Conservation (phyloP, 225 moss, liverwort and hornwort genomes). For the Sphagnum contortum region DNA sequence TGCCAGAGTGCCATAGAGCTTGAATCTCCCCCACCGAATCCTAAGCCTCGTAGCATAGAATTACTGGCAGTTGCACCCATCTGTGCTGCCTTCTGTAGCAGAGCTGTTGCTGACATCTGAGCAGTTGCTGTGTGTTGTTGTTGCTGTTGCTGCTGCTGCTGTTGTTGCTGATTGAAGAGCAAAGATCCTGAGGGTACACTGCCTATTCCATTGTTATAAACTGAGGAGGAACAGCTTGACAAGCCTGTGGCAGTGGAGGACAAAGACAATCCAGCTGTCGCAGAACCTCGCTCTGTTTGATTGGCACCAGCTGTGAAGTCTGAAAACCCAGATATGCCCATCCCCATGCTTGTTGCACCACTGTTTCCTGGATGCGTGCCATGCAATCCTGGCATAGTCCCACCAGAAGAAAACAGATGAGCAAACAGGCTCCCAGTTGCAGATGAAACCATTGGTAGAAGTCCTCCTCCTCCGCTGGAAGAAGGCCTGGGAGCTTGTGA, state of each 20-base stretch:
- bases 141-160: too few relatives aligned
- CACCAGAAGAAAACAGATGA: conserved; percentile 74
- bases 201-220: conserved; percentile 61
- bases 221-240: conserved; percentile 53
- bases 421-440: conserved; percentile 69
- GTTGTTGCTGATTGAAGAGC: conserved; percentile 62
- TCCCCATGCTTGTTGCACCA: conserved; percentile 52
- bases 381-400: conserved; percentile 60
- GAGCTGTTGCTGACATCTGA: conserved; percentile 98
- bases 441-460: conserved; percentile 47
- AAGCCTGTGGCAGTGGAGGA: conserved; percentile 74
- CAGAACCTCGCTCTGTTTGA: conserved; percentile 65
- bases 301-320: conserved; percentile 78
- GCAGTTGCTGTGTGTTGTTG: conserved; percentile 61
- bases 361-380: conserved; percentile 62
- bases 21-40: conserved; percentile 80
- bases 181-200: conserved; percentile 55
- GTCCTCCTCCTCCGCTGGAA: conserved; percentile 16
- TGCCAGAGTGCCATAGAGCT: conserved; percentile 75
- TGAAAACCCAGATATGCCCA: conserved; percentile 79
- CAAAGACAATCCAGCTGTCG: conserved; percentile 64
- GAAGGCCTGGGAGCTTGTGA: conserved; percentile 71
- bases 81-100: conserved; percentile 98
- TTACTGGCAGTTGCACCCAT: conserved; percentile 96
- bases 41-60: conserved; percentile 81